A percentile compares a stretch with the other conserved stretches of the same genome.
Conservation (phyloP, 768 basidiomycete genomes). For the Leccinellum albellum region DNA sequence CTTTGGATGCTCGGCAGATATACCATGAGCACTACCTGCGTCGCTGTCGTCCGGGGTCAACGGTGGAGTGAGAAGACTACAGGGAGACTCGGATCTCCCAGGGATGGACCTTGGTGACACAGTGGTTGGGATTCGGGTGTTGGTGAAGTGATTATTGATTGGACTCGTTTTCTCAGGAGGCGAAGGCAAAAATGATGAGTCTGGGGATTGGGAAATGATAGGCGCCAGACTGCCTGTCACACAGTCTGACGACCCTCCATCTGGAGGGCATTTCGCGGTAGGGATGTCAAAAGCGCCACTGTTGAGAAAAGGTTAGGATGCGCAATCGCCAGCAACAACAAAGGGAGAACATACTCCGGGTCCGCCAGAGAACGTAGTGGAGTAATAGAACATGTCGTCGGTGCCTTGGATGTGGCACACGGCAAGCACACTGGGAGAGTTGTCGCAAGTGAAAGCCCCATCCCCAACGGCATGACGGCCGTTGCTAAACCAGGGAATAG, state of each 20-base stretch:
- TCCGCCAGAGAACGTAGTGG: constrained; percentile 92
- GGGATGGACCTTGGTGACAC: constrained; percentile 44
- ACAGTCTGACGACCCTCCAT: constrained; percentile 91
- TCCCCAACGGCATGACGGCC: constrained; percentile 95
- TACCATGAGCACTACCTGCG: constrained; percentile 37
- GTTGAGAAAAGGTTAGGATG: constrained; percentile 4
- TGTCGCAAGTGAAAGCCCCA: constrained; percentile 85
- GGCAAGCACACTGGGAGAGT: constrained; percentile 75
- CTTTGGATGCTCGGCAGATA: constrained; percentile 44
- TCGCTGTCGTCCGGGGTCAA: constrained; percentile 72
- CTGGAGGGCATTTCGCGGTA: constrained; percentile 89
- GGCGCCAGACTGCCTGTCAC: constrained; percentile 91
- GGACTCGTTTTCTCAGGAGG: constrained; percentile 22
- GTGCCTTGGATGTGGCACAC: constrained; percentile 82
- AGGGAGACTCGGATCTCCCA: constrained; percentile 34
- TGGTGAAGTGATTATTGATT: constrained; percentile 15
- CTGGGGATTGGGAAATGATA: constrained; percentile 44
- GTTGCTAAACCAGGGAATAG: constrained; percentile 55
- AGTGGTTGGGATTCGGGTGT: constrained; percentile 23
- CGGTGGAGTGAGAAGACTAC: constrained; percentile 63
- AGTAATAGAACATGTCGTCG: constrained; percentile 84
- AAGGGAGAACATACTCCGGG: constrained; percentile 62
- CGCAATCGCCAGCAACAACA: neutral
- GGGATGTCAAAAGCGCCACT: constrained; percentile 98
- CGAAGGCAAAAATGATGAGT: constrained; percentile 31